Conservation (phyloP, 1,284 basidiomycete genomes). For the Ganoderma leucocontextum region DNA sequence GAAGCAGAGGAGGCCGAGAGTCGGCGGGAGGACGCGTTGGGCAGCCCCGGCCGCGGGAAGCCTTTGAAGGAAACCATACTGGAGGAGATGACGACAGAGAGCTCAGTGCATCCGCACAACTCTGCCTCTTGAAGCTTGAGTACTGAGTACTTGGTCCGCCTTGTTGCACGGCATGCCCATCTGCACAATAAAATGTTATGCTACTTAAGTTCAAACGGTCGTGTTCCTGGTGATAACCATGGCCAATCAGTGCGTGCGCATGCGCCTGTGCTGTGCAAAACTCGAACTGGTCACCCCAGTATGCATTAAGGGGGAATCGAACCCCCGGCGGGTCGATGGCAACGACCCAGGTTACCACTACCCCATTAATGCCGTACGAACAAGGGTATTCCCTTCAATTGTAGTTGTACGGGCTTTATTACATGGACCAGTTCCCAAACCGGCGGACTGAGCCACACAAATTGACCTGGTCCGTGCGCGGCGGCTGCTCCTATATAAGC, state of each 20-base stretch:
- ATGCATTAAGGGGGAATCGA: constrained; percentile 63
- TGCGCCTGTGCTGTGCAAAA: no score
- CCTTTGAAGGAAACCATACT: constrained; percentile 26
- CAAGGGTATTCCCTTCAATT: no score
- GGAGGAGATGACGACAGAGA: constrained; percentile 28
- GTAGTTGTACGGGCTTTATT: no score
- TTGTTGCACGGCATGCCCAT: not conserved
- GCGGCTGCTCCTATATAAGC: constrained; percentile 13
- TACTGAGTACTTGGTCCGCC: not conserved
- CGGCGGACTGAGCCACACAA: constrained; percentile 3
- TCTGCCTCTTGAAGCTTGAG: constrained; percentile 20
- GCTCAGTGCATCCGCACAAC: constrained; percentile 32
- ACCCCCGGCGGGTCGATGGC: constrained; percentile 70
- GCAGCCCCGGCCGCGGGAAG: constrained; percentile 30
- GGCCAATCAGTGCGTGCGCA: no score
- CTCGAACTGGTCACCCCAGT: no score
- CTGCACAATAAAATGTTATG: no score
- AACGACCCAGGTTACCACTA: constrained; percentile 45
- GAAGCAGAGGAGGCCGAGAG: constrained; percentile 28
- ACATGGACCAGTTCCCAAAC: no score
- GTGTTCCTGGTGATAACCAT: no score
- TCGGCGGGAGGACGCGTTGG: constrained; percentile 34
- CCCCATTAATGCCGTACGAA: constrained; percentile 45
- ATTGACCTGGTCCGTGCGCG: constrained; percentile 30
- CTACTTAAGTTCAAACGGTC: no score